These are phyloP conservation scores for Sherardia arvensis DNA, from an alignment of 257 asterid genomes.

Conservation along the genomic window DNA sequence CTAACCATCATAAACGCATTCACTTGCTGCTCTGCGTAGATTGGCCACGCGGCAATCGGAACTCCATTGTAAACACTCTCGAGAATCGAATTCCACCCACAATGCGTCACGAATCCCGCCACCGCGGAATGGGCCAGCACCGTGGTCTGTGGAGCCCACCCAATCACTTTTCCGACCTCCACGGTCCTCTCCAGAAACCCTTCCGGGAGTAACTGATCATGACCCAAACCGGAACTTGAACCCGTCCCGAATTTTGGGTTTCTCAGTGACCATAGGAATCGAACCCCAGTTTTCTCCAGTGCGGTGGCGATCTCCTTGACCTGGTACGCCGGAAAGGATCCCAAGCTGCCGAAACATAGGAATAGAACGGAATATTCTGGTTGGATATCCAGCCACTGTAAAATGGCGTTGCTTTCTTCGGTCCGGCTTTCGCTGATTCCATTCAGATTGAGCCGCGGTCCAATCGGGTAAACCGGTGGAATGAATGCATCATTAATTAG, in stretches of 20 bases:
- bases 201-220: not conserved
- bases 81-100: not conserved
- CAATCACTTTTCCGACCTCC: not conserved
- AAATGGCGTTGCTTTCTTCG: not conserved
- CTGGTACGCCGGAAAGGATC: not conserved
- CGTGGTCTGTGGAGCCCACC: not conserved
- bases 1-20: not conserved
- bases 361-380: not conserved
- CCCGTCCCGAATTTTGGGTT: too few species aligned
- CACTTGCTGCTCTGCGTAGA: not conserved
- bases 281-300: not conserved
- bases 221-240: too few species aligned
- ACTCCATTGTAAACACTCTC: not conserved
- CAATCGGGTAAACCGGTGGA: not conserved
- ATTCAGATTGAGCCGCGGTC: not conserved
- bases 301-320: not conserved
- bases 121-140: not conserved
- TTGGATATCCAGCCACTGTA: not conserved
- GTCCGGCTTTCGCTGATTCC: not conserved
- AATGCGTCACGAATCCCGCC: not conserved
- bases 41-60: not conserved
- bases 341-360: slow-evolving; percentile 1
- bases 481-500: not conserved
- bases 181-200: slow-evolving; percentile 1
- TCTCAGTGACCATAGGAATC: not conserved